Base-by-base conservation (phyloP, 2,329 filamentous ascomycete genomes). In the Didymella glomerata region DNA sequence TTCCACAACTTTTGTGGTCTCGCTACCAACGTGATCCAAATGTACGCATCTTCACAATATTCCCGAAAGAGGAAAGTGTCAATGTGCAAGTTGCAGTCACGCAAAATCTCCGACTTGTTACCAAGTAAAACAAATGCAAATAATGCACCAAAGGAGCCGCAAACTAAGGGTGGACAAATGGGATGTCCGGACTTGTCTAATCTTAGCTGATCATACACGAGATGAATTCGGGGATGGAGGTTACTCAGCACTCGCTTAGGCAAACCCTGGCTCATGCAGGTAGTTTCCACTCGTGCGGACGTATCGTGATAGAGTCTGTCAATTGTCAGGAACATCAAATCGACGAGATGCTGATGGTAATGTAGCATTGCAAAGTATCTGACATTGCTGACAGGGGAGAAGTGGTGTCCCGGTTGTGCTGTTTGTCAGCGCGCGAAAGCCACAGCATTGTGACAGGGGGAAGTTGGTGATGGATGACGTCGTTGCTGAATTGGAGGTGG, bases 181-280 rank as follows among this genome's bases (percentile, higher is more conserved):
- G 66, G 42, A 65, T 27, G n/a, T 48, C 52, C 50, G 28, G 45
- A 54, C 47, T 46, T 53, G 57, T 68, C 70, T 72, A 75, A 72
- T 70, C 74, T 75, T 75, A 75, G 73, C 62, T 64, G 54, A 62
- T 48, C 66, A 57, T 64, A 69, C 67, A 71, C 67, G 66, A 72
- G 63, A 40, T 64, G 61, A 61, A 63, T 57, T 66, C 57, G 41
- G 11, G 38, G 36, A 54, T 54, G 51, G 63, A 49, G 48, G 63
- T 74, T 71, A 75, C 68, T 76, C 73, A 75, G 70, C 73, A 70
- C 57, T 67, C 58, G 63, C 65, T 52, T 60, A 64, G 59, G 57
- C 45, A 38, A 1, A 24, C 24, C 41, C 41, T 14, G 18, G 52
- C 54, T 54, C 48, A 48, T 53, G 60, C 57, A 65, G 57, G 45